phyloP scores from a whole-genome alignment of 805 yeast species.

The Pichia cabralensis region DNA sequence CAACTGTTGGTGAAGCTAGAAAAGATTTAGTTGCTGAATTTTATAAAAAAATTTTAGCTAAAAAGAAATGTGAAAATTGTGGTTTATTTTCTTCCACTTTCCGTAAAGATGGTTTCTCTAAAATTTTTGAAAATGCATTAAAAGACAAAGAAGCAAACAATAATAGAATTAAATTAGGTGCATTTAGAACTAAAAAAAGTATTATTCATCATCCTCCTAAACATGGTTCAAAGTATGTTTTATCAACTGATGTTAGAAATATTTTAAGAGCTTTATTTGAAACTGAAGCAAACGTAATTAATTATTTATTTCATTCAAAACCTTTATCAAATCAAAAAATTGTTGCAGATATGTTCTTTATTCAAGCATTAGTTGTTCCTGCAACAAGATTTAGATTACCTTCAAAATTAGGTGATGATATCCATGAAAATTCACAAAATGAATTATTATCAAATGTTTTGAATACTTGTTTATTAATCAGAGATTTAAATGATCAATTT shows the following conservation, averaged over 20 bases:
- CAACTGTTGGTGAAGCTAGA: constrained; percentile 82
- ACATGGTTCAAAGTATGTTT: constrained; percentile 73
- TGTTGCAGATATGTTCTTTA: constrained; percentile 77
- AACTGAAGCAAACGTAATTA: constrained; percentile 59
- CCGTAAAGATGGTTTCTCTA: constrained; percentile 90
- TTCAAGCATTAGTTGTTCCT: constrained; percentile 84
- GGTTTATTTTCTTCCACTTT: constrained; percentile 89
- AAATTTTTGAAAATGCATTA: constrained; percentile 82
- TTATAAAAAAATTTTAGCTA: constrained; percentile 58
- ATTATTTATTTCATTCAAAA: constrained; percentile 71
- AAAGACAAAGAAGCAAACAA: constrained; percentile 71
- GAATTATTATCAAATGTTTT: constrained; percentile 74
- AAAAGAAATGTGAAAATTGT: constrained; percentile 93
- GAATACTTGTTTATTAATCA: constrained; percentile 68
- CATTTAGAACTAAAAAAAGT: constrained; percentile 13
- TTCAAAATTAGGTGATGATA: constrained; percentile 91
- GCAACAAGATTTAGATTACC: constrained; percentile 96
- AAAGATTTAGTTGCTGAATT: constrained; percentile 61
- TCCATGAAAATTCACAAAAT: constrained; percentile 91
- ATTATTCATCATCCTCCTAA: constrained; percentile 40
- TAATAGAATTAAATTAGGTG: constrained; percentile 59
- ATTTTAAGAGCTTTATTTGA: constrained; percentile 66
- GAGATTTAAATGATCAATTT: constrained; percentile 84
- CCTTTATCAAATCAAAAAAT: constrained; percentile 43
- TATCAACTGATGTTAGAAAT: constrained; percentile 80